Percentiles rank a stretch among this genome's conserved stretches.
phyloP scores from a whole-genome alignment of 1,284 basidiomycete genomes.

The Marasmius tenuissimus region DNA sequence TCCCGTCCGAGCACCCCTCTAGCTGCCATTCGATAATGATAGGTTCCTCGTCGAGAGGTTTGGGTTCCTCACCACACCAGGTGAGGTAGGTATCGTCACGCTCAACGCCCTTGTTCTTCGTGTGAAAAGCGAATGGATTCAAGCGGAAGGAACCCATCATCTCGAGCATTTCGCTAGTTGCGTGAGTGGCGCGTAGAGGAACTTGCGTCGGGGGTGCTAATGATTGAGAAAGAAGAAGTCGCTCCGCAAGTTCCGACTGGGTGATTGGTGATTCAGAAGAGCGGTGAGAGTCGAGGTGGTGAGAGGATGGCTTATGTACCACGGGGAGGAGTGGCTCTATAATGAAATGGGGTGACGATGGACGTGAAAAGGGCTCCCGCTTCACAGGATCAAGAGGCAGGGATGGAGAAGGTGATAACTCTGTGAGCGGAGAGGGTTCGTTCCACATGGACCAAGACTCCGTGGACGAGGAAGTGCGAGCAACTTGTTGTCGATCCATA shows the following conservation, averaged over 20 bases:
- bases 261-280: conserved; percentile 1
- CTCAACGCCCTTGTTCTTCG: conserved; percentile 29
- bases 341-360: conserved; percentile 3
- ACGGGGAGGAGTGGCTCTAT: conserved; percentile 4
- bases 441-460: background rate
- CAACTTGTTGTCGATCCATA: too few relatives aligned
- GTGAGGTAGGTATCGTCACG: conserved; percentile 31
- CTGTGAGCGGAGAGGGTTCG: background rate
- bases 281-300: background rate
- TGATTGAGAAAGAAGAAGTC: conserved; percentile 26
- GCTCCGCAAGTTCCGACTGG: conserved; percentile 7
- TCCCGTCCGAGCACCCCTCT: conserved; percentile 21
- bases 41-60: conserved; percentile 58
- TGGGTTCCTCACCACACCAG: conserved; percentile 45
- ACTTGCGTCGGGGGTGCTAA: conserved; percentile 61
- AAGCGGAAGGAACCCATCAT: conserved; percentile 78
- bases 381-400: background rate
- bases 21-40: conserved; percentile 64
- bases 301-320: conserved; percentile 1
- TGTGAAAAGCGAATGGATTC: conserved; percentile 73
- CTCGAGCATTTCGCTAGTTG: conserved; percentile 60
- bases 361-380: background rate
- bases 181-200: conserved; percentile 71
- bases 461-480: background rate
- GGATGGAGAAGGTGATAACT: background rate